Base-by-base conservation (phyloP, 345 rosid species). In the Populus nigra region DNA sequence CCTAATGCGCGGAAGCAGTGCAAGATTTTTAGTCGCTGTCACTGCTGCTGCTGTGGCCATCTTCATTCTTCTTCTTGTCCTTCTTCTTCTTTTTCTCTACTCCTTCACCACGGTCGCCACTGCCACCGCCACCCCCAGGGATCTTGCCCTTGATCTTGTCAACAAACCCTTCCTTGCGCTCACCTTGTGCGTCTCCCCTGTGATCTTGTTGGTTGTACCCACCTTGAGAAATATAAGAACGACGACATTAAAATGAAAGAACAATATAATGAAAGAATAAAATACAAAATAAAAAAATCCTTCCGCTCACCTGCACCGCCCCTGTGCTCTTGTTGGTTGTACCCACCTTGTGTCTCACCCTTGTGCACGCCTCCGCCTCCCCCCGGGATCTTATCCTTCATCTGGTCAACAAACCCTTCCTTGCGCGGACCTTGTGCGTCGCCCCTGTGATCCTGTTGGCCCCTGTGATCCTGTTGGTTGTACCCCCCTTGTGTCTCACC, bases 21-120 rank as follows among this genome's bases (percentile, higher is more conserved):
- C 1, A 38, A 9, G 73, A 67, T 81, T 75, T 3, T 38, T 86
- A 91, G 69, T 91, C 93, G 49, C 96, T 90, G 84, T 89, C 95
- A 65, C 63, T 57, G 27, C 95, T 91, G 27, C 27, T 27, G 86
- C 74, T 80, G 74, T 89, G 84, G 88, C 92, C 88, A 85, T 82
- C 76, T 76, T 83, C 27, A 83, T 13, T 84, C 63, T 57, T 80
- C 71, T 85, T 68, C 68, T 86, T 81, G 86, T 86, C 81, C 68
- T 88, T 61, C 74, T 89, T 80, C 87, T 91, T 86, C 84, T 87
- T 84, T 67, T 83, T 80, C 50, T 83, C 81, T n/a, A n/a, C n/a
- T 25, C 77, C 85, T 1, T 70, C 70, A 2, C 74, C 74, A 49
- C 75, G 70, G 0, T 1, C 76, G 72, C 2, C 39, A 22, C 10